Base-by-base conservation (phyloP, 257 asterid species). In the Solanum lycopersicoides region DNA sequence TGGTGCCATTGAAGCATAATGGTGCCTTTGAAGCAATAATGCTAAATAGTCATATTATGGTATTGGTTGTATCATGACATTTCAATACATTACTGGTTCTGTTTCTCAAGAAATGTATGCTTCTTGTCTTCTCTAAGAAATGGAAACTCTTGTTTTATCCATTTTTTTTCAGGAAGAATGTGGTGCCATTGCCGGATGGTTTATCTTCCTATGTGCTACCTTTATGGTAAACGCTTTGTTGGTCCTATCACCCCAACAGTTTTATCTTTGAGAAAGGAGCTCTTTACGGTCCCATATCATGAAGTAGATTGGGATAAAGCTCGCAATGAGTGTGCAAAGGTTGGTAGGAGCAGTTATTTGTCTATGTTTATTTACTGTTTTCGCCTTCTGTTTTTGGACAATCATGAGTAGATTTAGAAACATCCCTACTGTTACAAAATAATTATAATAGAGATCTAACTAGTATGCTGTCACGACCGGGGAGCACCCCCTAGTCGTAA, bases 141-240 rank as follows among this genome's bases (percentile, higher is more conserved):
- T 76, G 73, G 44, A 59, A 72, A 39, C 71, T 68, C 75, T 86
- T 88, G 83, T 75, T 68, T 73, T 74, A 56, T 79, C 89, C 76
- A 72, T 23, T 86, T 72, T 88, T 28, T 73, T 91, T 91, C 97
- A 97, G 99, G 99, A 90, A 97, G 98, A 88, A 97, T 97, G 99
- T 97, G 99, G 99, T 97, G 99, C 91, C 99, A 97, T 92, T 95
- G 99, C 87, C 92, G 99, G 87, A 97, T 97, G 99, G 99, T 97
- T 91, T 97, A 97, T 92, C 98, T 97, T 47, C 98, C 99, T 71
- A 97, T 97, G 98, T 96, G 96, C 83, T 96, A 96, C 91, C 89
- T 96, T 91, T 96, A 93, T 88, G 99, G 99, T 83, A 97, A 92
- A 93, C 93, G 98, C 91, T 95, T 94, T 87, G 96, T 95, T 76